Conservation (phyloP, 768 basidiomycete species). For the Trametes meyenii region DNA sequence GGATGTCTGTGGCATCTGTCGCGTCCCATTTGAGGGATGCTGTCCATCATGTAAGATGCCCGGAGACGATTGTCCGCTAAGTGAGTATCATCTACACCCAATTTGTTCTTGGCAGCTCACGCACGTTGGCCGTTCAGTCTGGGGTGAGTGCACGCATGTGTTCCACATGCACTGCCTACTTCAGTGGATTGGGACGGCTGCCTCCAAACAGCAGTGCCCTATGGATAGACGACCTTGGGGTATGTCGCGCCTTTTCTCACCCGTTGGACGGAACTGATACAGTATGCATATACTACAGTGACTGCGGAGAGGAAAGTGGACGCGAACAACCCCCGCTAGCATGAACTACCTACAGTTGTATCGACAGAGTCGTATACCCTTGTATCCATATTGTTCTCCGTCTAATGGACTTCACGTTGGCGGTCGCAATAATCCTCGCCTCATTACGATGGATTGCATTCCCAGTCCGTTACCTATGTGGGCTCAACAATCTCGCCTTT, state of each 20-base stretch:
- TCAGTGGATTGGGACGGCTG: conserved; percentile 91
- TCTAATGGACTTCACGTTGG: neutral
- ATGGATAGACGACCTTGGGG: conserved; percentile 96
- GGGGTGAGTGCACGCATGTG: conserved; percentile 96
- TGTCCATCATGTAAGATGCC: conserved; percentile 97
- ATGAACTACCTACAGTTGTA: neutral
- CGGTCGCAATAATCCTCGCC: neutral
- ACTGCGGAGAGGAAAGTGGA: conserved; percentile 58
- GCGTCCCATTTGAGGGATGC: conserved; percentile 90
- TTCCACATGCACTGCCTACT: conserved; percentile 99
- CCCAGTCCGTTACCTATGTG: neutral
- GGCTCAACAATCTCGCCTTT: neutral
- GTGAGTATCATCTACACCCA: conserved; percentile 47
- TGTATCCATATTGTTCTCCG: conserved; percentile 16
- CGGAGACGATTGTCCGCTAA: conserved; percentile 92
- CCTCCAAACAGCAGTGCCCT: conserved; percentile 96
- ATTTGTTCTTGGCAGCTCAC: neutral
- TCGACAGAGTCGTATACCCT: conserved; percentile 2
- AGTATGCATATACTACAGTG: conserved; percentile 36
- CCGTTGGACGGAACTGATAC: neutral
- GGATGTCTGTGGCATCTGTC: conserved; percentile 85
- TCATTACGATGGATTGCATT: neutral
- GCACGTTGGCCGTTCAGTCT: conserved; percentile 56
- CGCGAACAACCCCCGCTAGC: conserved; percentile 11
- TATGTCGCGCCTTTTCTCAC: conserved; percentile 41